These are phyloP conservation scores for Sporisorium exsertum DNA, from an alignment of 1,284 basidiomycete genomes.

Conservation along the genomic window DNA sequence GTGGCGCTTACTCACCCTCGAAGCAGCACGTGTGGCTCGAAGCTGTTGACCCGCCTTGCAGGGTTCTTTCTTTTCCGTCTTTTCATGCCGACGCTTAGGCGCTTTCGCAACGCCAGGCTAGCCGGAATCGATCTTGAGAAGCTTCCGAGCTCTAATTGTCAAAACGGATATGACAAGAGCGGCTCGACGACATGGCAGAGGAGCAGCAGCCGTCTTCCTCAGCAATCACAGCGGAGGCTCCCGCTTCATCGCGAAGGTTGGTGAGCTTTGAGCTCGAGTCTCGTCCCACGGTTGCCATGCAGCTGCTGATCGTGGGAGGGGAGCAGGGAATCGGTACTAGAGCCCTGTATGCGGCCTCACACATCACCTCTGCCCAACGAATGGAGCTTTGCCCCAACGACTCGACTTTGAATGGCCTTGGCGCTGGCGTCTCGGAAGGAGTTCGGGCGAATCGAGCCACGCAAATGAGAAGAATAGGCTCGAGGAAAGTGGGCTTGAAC, in stretches of 20 bases:
- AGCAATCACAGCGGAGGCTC: neutral
- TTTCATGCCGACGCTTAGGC: constrained; percentile 8
- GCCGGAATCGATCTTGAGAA: neutral
- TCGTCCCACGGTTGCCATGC: neutral
- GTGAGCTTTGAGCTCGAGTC: neutral
- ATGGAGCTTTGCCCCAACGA: too few relatives aligned
- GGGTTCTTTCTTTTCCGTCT: neutral
- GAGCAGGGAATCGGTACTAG: neutral
- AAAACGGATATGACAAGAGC: neutral
- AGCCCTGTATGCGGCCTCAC: too few relatives aligned
- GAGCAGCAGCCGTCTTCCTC: neutral
- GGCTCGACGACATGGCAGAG: neutral
- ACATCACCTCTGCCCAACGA: neutral
- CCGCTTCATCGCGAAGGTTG: neutral
- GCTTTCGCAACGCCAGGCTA: neutral
- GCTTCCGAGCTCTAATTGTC: neutral
- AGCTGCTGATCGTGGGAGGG: neutral
- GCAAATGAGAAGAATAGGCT: neutral
- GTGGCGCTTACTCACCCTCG: neutral
- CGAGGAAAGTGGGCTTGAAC: neutral
- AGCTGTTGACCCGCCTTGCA: neutral
- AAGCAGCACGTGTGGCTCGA: neutral
- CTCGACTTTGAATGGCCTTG: too few relatives aligned
- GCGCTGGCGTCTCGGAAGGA: neutral
- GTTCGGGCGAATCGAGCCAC: neutral